A percentile compares a stretch with the other conserved stretches of the same genome.
phyloP scores from a whole-genome alignment of 2,329 filamentous ascomycete genomes.

The Talaromyces sp. region DNA sequence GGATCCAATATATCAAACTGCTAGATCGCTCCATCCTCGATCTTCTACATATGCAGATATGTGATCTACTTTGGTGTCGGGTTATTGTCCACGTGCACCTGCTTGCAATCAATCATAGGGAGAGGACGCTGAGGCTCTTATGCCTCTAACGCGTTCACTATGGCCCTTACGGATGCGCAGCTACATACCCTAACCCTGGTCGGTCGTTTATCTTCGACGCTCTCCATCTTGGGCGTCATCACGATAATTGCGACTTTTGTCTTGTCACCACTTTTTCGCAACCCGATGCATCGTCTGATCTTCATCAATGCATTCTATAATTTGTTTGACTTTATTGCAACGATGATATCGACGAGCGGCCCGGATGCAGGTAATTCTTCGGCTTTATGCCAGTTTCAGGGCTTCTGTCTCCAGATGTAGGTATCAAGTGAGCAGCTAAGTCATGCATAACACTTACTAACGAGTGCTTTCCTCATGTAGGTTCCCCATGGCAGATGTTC shows the following conservation, averaged over 20 bases:
- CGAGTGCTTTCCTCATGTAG: conserved; percentile 19
- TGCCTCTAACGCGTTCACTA: conserved; percentile 14
- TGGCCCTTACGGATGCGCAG: conserved; percentile 29
- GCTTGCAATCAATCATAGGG: background rate
- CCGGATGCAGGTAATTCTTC: conserved; percentile 33
- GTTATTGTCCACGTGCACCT: background rate
- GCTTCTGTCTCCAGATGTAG: conserved; percentile 39
- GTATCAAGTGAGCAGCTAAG: conserved; percentile 4
- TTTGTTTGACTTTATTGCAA: conserved; percentile 37
- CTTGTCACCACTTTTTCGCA: conserved; percentile 35
- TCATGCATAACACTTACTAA: background rate
- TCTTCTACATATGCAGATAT: background rate
- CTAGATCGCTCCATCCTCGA: background rate
- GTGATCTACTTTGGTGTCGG: background rate
- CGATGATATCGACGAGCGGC: conserved; percentile 40
- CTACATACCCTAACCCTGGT: conserved; percentile 27
- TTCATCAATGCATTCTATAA: conserved; percentile 41
- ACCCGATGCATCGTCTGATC: conserved; percentile 40
- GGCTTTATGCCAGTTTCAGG: conserved; percentile 38
- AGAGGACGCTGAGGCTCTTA: background rate
- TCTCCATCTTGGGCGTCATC: conserved; percentile 35
- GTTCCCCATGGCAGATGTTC: conserved; percentile 39
- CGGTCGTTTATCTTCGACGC: conserved; percentile 30
- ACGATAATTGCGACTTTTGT: conserved; percentile 34
- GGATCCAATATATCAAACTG: background rate